Conservation (phyloP, 2,329 filamentous ascomycete species). For the Periglandula ipomoeae region DNA sequence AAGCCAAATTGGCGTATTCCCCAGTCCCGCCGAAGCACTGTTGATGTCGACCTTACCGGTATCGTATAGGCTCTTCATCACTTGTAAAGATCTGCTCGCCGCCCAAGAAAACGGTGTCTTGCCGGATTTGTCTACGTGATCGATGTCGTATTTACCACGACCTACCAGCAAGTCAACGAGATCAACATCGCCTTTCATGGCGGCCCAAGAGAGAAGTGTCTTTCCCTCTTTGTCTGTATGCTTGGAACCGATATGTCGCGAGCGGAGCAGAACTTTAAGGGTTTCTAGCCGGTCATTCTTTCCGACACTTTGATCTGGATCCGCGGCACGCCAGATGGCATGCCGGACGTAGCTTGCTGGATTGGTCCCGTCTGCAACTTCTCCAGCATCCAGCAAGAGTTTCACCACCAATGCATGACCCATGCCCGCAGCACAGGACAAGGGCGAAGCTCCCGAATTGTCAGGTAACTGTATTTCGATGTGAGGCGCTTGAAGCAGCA, state of each 20-base stretch:
- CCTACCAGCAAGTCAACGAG: neutral
- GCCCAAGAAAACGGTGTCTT: neutral
- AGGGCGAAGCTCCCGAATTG: neutral
- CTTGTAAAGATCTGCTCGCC: neutral
- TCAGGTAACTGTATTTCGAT: neutral
- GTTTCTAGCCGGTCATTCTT: neutral
- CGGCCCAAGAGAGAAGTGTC: neutral
- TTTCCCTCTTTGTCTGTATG: neutral
- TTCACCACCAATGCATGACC: neutral
- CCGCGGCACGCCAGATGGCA: neutral
- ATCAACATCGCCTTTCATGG: neutral
- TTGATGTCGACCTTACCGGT: neutral
- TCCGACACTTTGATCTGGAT: neutral
- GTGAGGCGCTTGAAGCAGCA: neutral
- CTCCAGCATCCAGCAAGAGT: neutral
- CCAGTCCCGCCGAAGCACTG: no score
- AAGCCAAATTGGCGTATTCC: neutral
- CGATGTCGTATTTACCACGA: neutral
- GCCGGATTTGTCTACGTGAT: neutral
- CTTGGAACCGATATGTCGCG: neutral
- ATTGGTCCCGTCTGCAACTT: neutral
- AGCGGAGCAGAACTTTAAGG: neutral
- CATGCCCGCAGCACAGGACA: neutral
- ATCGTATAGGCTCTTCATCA: neutral
- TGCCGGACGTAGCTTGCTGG: neutral